phyloP scores from a whole-genome alignment of 345 rosid species.

The Atalantia buxifolia region DNA sequence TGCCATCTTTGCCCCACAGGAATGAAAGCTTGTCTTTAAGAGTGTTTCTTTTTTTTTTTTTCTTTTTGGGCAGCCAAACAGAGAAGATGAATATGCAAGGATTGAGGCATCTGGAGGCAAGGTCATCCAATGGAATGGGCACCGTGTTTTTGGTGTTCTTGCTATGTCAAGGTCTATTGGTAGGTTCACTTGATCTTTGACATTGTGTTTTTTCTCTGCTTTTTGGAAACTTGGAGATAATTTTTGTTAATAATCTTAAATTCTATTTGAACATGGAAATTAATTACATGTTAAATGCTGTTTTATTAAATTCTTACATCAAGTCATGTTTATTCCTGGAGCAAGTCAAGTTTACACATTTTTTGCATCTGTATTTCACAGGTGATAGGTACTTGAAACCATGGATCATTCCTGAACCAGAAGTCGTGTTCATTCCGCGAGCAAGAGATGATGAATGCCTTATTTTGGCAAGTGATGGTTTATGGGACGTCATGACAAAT shows the following conservation, averaged over 20 bases:
- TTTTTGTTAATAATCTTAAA: neutral
- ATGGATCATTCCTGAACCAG: constrained; percentile 75
- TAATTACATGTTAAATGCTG: neutral
- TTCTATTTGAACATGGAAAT: neutral
- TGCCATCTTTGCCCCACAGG: neutral
- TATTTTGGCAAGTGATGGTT: constrained; percentile 67
- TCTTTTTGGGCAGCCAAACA: constrained; percentile 52
- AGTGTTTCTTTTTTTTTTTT: constrained; percentile 1
- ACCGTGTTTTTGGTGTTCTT: constrained; percentile 92
- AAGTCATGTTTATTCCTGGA: neutral
- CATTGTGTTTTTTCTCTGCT: neutral
- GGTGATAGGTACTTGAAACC: constrained; percentile 78
- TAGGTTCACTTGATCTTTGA: constrained; percentile 28
- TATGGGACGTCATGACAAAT: constrained; percentile 75
- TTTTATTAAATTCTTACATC: neutral
- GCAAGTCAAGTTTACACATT: neutral
- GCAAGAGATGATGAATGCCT: constrained; percentile 70
- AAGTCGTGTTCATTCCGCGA: constrained; percentile 57
- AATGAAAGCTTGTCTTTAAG: neutral
- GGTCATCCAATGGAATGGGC: constrained; percentile 92
- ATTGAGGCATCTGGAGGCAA: constrained; percentile 92
- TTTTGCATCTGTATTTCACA: constrained; percentile 10
- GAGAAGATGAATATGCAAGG: constrained; percentile 81
- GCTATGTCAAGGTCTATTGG: constrained; percentile 98
- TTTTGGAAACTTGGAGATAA: neutral